A percentile compares a stretch with the other conserved stretches of the same genome.
Conservation (phyloP, 306 rosid species). For the Vigna angularis region DNA sequence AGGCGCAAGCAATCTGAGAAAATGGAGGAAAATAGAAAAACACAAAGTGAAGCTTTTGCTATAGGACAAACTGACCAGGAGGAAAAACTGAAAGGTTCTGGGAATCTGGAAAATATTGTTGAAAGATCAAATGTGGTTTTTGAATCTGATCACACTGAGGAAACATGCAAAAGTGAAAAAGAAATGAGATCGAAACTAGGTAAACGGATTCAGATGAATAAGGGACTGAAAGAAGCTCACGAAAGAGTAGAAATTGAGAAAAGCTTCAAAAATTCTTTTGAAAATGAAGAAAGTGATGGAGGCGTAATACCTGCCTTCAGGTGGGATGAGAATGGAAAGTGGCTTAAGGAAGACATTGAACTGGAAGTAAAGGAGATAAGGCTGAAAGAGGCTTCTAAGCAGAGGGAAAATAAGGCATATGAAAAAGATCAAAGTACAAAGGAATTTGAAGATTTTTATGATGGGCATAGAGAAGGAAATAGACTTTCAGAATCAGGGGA, state of each 20-base stretch:
- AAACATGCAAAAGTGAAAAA: slow-evolving; percentile 1
- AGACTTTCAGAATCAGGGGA: neutral
- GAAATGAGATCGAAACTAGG: neutral
- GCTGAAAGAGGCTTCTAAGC: neutral
- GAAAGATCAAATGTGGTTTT: neutral
- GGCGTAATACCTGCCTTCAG: neutral
- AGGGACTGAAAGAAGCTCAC: slow-evolving; percentile 1
- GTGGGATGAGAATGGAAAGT: slow-evolving; percentile 3
- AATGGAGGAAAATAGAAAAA: neutral
- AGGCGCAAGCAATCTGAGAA: neutral
- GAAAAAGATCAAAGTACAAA: neutral
- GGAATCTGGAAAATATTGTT: neutral
- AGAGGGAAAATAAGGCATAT: neutral
- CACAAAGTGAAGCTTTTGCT: neutral
- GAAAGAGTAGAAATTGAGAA: slow-evolving; percentile 8
- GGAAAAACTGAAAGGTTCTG: neutral
- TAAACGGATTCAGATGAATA: neutral
- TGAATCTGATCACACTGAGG: neutral
- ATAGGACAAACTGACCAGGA: neutral
- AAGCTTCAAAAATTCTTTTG: neutral
- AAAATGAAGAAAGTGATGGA: neutral
- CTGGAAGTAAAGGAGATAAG: slow-evolving; percentile 2
- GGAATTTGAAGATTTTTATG: neutral
- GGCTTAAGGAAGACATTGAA: neutral
- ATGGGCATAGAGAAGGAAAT: neutral